Evolutionary conservation across 2,329 filamentous ascomycete genomes (phyloP).

Genomic region (Fusarium xyrophilum): DNA sequence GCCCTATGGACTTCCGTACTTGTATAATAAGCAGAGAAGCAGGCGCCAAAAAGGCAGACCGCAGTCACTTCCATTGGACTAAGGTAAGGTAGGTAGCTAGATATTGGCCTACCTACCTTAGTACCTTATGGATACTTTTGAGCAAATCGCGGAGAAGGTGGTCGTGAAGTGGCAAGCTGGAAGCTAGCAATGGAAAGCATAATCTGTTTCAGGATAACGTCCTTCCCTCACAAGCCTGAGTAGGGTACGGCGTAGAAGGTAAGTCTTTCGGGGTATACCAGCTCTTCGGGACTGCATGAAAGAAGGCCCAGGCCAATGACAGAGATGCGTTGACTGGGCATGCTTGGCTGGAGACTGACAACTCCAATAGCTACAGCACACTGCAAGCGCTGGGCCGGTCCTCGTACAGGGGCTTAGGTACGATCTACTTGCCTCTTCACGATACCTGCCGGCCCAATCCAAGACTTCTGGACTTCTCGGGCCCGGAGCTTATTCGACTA

Average conservation of each 20-base stretch:
- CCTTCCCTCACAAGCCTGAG: constrained; percentile 15
- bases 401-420: neutral
- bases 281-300: constrained; percentile 11
- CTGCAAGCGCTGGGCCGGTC: constrained; percentile 25
- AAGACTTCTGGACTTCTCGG: constrained; percentile 20
- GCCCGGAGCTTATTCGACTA: constrained; percentile 14
- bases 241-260: constrained; percentile 5
- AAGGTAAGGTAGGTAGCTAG: neutral
- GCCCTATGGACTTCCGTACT: too few relatives aligned
- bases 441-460: constrained; percentile 5
- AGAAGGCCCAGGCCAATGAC: constrained; percentile 4
- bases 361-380: constrained; percentile 37
- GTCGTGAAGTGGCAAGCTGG: constrained; percentile 34
- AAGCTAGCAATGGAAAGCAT: constrained; percentile 34
- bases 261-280: constrained; percentile 7
- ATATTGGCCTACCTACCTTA: neutral
- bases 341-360: constrained; percentile 10
- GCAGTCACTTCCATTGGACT: neutral
- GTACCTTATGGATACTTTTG: neutral
- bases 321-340: constrained; percentile 8
- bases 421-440: constrained; percentile 11
- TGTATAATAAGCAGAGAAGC: constrained; percentile 7
- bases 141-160: constrained; percentile 20
- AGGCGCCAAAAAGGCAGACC: neutral
- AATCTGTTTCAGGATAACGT: constrained; percentile 29